Percentiles rank a stretch among this genome's conserved stretches.
Conservation (phyloP, 768 basidiomycete species). For the Panellus pusillus region DNA sequence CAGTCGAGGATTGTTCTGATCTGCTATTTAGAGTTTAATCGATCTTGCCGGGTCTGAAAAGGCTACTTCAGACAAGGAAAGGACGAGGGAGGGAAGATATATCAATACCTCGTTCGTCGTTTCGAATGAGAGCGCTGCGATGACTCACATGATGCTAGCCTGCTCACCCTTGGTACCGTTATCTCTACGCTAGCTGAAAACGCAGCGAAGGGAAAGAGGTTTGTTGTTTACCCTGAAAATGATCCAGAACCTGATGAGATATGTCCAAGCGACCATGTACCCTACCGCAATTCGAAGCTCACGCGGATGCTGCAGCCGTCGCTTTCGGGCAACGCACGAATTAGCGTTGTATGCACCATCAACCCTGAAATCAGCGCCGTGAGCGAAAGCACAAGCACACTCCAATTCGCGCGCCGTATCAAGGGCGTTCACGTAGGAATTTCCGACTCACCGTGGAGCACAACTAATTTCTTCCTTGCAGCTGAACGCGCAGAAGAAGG, state of each 20-base stretch:
- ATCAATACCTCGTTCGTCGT: slow-evolving; percentile 80
- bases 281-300: slow-evolving; percentile 93
- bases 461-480: slow-evolving; percentile 22
- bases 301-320: slow-evolving; percentile 95
- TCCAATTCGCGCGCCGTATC: slow-evolving; percentile 88
- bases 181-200: slow-evolving; percentile 92
- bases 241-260: neutral
- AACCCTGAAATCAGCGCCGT: slow-evolving; percentile 82
- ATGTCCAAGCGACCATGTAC: slow-evolving; percentile 76
- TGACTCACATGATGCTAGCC: slow-evolving; percentile 39
- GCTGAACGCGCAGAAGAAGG: slow-evolving; percentile 89
- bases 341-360: slow-evolving; percentile 94
- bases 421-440: slow-evolving; percentile 77
- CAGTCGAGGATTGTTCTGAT: slow-evolving; percentile 7
- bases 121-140: slow-evolving; percentile 2
- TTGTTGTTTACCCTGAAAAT: slow-evolving; percentile 13
- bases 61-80: slow-evolving; percentile 92
- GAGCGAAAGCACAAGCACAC: slow-evolving; percentile 82
- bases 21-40: slow-evolving; percentile 70
- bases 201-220: slow-evolving; percentile 72
- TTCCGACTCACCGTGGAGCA: neutral
- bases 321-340: slow-evolving; percentile 90
- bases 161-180: slow-evolving; percentile 90
- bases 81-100: slow-evolving; percentile 94
- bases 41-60: slow-evolving; percentile 97